Base-by-base conservation (phyloP, 805 yeast species). In the Hanseniaspora valbyensis region DNA sequence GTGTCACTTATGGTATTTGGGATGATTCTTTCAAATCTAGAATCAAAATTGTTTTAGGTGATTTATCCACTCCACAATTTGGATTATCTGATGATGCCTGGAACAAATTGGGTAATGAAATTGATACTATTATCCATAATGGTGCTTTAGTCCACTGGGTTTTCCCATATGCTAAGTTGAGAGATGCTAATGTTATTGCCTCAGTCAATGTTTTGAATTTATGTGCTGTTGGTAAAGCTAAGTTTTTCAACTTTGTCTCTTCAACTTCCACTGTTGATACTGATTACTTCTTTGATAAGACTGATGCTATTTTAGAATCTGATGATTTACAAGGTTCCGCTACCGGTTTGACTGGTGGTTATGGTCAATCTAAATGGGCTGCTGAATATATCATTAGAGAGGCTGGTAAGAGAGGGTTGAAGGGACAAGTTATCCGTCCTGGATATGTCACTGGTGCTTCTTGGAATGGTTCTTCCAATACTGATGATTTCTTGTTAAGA, bases 71-170 rank as follows among this genome's bases (percentile, higher is more conserved):
- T 55, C 68, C 73, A n/a, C 72, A 81, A 40, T 81, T 92, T 62
- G 98, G 96, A 0, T 60, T 86, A 49, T 57, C 67, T 16, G 72
- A 73, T 32, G 63, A 58, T 2, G 68, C 69, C 29, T 92, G 95
- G 95, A 40, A 57, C 1, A 44, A 59, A 7, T 73, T 92, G 53
- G 68, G 78, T 9, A 65, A 75, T 14, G 67, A 70, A 1, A 71
- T 90, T 52, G 98, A 94, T 65, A 81, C 81, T 3, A 80, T 92
- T 48, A 77, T 92, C 54, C 99, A 92, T 66, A 92, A 92, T 59
- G 98, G 97, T 70, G 99, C 99, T 16, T 72, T 89, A 54, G 99
- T 92, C 34, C 98, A 92, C 66, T 92, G 99, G 99, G 96, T 89
- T 2, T 92, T 84, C 65, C 97, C 98, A 25, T 92, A 92, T 67